A percentile compares a stretch with the other conserved stretches of the same genome.
These are phyloP conservation scores for Botryosphaeria dothidea DNA, from an alignment of 2,329 filamentous ascomycete species.

Conservation along the genomic window DNA sequence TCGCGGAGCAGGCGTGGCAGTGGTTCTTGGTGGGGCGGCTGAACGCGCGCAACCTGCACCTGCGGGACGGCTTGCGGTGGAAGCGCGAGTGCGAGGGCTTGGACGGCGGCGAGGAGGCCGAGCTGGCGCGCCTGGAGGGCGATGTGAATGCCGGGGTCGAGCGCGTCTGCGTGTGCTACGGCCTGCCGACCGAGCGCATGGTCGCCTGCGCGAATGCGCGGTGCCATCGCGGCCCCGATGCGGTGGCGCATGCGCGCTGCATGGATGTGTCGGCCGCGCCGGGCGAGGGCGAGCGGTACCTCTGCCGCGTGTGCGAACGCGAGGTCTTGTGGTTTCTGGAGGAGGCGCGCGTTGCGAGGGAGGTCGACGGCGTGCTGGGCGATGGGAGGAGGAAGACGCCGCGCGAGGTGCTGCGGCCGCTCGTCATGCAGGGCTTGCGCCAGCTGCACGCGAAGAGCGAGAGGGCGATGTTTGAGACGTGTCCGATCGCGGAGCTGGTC, in stretches of 20 bases:
- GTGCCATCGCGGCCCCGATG: neutral
- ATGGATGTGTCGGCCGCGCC: neutral
- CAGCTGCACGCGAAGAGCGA: too few relatives aligned
- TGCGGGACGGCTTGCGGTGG: neutral
- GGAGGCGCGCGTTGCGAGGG: neutral
- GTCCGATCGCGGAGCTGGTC: neutral
- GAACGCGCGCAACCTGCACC: neutral
- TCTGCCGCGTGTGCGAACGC: neutral
- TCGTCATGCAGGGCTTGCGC: neutral
- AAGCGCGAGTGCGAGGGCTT: neutral
- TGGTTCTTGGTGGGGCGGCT: neutral
- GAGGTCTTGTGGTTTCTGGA: neutral
- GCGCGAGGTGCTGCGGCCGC: neutral
- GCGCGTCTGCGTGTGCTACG: conserved; percentile 4
- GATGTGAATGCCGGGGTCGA: neutral
- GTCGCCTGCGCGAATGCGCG: neutral
- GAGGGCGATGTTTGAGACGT: too few relatives aligned
- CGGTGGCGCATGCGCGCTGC: conserved; percentile 1
- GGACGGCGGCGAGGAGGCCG: neutral
- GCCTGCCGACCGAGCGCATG: neutral
- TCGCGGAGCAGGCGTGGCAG: conserved; percentile 12
- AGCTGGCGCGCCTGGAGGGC: neutral
- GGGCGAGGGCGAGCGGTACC: neutral
- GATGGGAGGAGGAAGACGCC: too few relatives aligned
- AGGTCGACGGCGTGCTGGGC: neutral